These are phyloP conservation scores for Lumnitzera littorea DNA, from an alignment of 345 rosid species.

Conservation along the genomic window DNA sequence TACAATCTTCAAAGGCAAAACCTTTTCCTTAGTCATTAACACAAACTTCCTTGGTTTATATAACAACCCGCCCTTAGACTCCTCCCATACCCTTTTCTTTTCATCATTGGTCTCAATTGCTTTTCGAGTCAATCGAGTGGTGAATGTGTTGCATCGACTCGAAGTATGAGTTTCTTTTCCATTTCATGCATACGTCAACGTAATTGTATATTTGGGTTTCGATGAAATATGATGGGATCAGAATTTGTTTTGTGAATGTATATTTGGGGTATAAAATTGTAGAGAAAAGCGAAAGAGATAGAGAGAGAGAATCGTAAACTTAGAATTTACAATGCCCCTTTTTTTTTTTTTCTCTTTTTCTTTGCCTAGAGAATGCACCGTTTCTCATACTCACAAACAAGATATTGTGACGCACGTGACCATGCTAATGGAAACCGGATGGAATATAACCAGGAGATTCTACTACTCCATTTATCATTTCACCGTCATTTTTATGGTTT, in stretches of 20 bases:
- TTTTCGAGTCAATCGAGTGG: constrained; percentile 59
- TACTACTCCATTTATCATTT: no score
- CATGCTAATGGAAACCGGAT: no score
- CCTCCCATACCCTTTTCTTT: constrained; percentile 39
- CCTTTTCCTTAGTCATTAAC: constrained; percentile 60
- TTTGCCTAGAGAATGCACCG: no score
- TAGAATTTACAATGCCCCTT: no score
- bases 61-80: constrained; percentile 39
- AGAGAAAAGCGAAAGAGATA: background rate
- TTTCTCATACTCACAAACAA: no score
- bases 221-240: constrained; percentile 3
- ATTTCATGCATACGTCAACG: constrained; percentile 83
- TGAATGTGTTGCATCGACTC: constrained; percentile 69
- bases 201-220: constrained; percentile 34
- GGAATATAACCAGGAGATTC: no score
- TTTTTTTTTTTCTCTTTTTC: no score
- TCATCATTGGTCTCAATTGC: constrained; percentile 53
- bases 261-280: constrained; percentile 28
- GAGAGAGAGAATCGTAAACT: background rate
- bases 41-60: constrained; percentile 55
- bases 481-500: no score
- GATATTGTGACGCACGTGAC: no score
- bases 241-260: constrained; percentile 13
- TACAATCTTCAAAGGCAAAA: constrained; percentile 64
- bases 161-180: constrained; percentile 67